A percentile compares a stretch with the other conserved stretches of the same genome.
Evolutionary conservation across 2,329 filamentous ascomycete species (phyloP).

Genomic region (Penicillium sp.): DNA sequence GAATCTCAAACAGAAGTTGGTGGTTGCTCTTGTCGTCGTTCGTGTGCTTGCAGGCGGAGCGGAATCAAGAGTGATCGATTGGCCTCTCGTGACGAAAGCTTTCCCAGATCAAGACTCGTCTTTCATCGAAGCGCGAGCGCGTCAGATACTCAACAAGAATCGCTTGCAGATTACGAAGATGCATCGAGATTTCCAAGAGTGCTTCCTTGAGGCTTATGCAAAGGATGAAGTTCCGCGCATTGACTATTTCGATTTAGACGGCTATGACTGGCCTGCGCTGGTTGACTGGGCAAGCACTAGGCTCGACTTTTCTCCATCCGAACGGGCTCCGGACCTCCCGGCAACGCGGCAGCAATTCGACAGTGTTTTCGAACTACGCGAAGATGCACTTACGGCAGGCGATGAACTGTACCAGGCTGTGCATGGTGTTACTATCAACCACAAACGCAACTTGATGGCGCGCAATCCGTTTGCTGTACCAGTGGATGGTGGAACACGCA

Average conservation of each 20-base stretch:
- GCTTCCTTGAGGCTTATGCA: slow-evolving; percentile 46
- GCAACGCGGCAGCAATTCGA: slow-evolving; percentile 42
- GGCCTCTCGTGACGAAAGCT: slow-evolving; percentile 41
- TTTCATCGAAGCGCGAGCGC: slow-evolving; percentile 34
- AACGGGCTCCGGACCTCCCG: slow-evolving; percentile 42
- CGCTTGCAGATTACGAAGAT: slow-evolving; percentile 42
- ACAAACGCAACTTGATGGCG: slow-evolving; percentile 34
- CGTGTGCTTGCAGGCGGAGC: slow-evolving; percentile 45
- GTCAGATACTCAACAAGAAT: slow-evolving; percentile 40
- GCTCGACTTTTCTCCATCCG: slow-evolving; percentile 38
- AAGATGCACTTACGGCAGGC: slow-evolving; percentile 29
- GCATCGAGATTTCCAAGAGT: slow-evolving; percentile 46
- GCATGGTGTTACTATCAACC: slow-evolving; percentile 28
- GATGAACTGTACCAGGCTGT: slow-evolving; percentile 37
- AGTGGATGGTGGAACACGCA: slow-evolving; percentile 9
- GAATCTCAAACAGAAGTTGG: slow-evolving; percentile 33
- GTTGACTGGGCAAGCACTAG: slow-evolving; percentile 46
- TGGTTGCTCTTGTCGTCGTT: slow-evolving; percentile 44
- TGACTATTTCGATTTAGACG: slow-evolving; percentile 42
- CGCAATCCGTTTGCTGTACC: slow-evolving; percentile 36
- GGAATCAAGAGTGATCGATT: slow-evolving; percentile 43
- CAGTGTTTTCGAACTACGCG: slow-evolving; percentile 39
- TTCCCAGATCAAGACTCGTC: slow-evolving; percentile 40
- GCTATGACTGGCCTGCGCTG: slow-evolving; percentile 47
- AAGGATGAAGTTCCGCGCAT: slow-evolving; percentile 42